These are phyloP conservation scores for Fusarium duplospermum DNA, from an alignment of 2,329 filamentous ascomycete genomes.

Conservation along the genomic window DNA sequence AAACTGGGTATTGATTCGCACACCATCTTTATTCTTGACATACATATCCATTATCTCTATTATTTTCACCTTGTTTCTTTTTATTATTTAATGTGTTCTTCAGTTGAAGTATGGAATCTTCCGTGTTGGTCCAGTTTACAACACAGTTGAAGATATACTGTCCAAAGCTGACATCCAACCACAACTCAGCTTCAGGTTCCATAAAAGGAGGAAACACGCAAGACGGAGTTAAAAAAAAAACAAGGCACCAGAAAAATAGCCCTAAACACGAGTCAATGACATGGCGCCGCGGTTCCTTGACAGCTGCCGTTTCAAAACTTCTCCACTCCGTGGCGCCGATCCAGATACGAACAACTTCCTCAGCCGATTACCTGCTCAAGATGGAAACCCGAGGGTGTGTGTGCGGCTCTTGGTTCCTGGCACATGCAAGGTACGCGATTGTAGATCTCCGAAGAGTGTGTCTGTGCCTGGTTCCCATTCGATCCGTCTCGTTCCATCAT, in stretches of 20 bases:
- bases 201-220: constrained; percentile 5
- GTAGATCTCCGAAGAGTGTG: constrained; percentile 4
- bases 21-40: not conserved
- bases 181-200: not conserved
- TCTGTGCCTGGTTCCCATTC: not conserved
- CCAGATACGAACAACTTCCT: not conserved
- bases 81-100: not conserved
- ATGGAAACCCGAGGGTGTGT: not conserved
- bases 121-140: not conserved
- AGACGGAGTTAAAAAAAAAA: not conserved
- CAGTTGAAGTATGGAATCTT: not conserved
- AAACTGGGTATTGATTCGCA: not conserved
- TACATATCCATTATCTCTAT: not conserved
- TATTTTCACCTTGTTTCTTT: not conserved
- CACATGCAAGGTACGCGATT: constrained; percentile 12
- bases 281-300: constrained; percentile 20
- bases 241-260: not conserved
- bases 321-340: constrained; percentile 12
- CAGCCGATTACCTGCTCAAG: not conserved
- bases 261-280: constrained; percentile 1
- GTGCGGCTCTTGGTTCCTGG: constrained; percentile 3
- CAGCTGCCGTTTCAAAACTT: constrained; percentile 30
- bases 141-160: not conserved
- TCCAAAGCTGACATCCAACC: not conserved
- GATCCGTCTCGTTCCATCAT: not conserved